These are phyloP conservation scores for Puccinia hordei DNA, from an alignment of 1,284 basidiomycete species.

Conservation along the genomic window DNA sequence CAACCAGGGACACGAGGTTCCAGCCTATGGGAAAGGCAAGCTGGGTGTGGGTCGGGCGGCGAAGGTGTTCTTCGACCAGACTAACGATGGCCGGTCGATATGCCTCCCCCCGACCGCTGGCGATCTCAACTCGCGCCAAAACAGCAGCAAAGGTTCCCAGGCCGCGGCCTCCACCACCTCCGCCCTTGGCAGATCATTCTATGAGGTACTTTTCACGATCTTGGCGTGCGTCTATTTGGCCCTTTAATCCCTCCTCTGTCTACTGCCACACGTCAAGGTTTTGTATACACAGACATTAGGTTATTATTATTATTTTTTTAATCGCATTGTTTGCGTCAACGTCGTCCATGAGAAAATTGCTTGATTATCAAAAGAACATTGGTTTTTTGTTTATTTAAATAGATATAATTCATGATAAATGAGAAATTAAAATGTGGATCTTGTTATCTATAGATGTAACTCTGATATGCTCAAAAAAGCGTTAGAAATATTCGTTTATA, in stretches of 20 bases:
- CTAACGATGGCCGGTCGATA: background rate
- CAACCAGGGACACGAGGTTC: constrained; percentile 35
- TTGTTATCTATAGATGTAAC: too few relatives aligned
- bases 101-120: background rate
- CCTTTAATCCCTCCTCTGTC: background rate
- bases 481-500: too few relatives aligned
- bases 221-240: background rate
- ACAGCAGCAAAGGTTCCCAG: background rate
- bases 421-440: too few relatives aligned
- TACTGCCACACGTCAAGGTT: background rate
- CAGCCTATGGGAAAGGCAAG: constrained; percentile 42
- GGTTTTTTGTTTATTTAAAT: too few relatives aligned
- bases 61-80: constrained; percentile 40
- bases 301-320: too few relatives aligned
- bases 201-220: background rate
- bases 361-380: too few relatives aligned
- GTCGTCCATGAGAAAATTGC: too few relatives aligned
- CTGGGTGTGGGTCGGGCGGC: constrained; percentile 21
- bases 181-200: background rate
- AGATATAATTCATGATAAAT: too few relatives aligned
- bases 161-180: background rate
- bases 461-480: too few relatives aligned
- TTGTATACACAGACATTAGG: background rate
- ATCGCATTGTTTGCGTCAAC: too few relatives aligned
- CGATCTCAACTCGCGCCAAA: background rate